These are phyloP conservation scores for Erysimum cheiranthoides DNA, from an alignment of 345 rosid species.

Conservation along the genomic window DNA sequence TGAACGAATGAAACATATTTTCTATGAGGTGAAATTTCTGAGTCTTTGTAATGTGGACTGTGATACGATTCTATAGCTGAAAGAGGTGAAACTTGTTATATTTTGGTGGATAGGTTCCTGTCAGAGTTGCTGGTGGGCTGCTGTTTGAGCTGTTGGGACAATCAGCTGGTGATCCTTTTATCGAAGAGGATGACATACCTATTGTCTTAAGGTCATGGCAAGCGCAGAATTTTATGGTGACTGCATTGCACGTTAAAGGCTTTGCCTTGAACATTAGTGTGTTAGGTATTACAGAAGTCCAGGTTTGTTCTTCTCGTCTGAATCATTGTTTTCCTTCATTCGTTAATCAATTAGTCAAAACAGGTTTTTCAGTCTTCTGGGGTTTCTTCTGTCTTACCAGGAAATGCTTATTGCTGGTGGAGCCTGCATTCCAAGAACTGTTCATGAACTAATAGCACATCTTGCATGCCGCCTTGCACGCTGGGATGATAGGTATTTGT, in stretches of 20 bases:
- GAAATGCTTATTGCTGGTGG: conserved; percentile 68
- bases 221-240: conserved; percentile 58
- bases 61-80: not conserved
- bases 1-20: conserved; percentile 70
- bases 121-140: conserved; percentile 68
- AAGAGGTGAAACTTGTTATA: conserved; percentile 8
- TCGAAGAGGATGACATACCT: conserved; percentile 65
- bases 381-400: conserved; percentile 36
- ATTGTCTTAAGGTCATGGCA: conserved; percentile 74
- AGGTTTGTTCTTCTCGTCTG: conserved; percentile 51
- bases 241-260: conserved; percentile 66
- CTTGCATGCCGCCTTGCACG: conserved; percentile 65
- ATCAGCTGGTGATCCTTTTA: conserved; percentile 67
- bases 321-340: not conserved
- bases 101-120: conserved; percentile 60
- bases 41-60: conserved; percentile 3
- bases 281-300: conserved; percentile 65
- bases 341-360: not conserved
- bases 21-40: conserved; percentile 56
- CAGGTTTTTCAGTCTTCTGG: not conserved
- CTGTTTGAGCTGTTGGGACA: conserved; percentile 77
- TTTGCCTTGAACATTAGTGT: conserved; percentile 51
- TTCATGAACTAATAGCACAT: conserved; percentile 65
- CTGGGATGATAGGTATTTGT: conserved; percentile 70
- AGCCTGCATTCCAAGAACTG: conserved; percentile 50